Percentiles rank a stretch among this genome's conserved stretches.
phyloP scores from a whole-genome alignment of 2,329 filamentous ascomycete species.

The Alternaria metachromatica region DNA sequence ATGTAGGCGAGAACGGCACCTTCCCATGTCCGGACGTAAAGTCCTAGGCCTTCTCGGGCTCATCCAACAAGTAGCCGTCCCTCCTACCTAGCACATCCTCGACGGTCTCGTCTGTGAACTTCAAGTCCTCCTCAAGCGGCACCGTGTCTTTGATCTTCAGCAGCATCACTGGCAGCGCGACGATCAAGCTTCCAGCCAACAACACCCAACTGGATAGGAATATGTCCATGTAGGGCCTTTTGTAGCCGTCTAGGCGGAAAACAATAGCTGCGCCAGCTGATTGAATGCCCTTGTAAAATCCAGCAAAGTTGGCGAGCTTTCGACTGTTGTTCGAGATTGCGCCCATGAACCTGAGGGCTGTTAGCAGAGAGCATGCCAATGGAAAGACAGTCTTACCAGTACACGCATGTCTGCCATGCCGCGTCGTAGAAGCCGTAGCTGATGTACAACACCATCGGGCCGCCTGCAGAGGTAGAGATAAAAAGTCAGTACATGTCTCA shows the following conservation, averaged over 20 bases:
- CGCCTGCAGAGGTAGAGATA: conserved; percentile 36
- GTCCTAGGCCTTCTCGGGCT: not conserved
- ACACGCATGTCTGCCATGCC: conserved; percentile 84
- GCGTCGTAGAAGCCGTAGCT: conserved; percentile 89
- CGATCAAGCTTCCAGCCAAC: conserved; percentile 70
- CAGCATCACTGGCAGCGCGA: conserved; percentile 79
- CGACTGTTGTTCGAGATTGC: conserved; percentile 87
- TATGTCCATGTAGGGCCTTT: conserved; percentile 67
- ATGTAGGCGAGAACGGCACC: not conserved
- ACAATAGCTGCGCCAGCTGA: conserved; percentile 79
- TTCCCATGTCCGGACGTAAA: not conserved
- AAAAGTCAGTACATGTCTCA: not conserved
- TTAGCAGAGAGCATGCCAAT: conserved; percentile 1
- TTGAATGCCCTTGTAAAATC: conserved; percentile 87
- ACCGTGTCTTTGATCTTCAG: conserved; percentile 78
- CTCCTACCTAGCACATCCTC: conserved; percentile 14
- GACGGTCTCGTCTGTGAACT: conserved; percentile 78
- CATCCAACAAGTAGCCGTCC: not conserved
- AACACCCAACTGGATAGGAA: conserved; percentile 80
- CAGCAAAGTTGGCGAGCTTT: conserved; percentile 86
- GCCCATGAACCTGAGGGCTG: conserved; percentile 75
- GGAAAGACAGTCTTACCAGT: conserved; percentile 66
- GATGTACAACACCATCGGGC: conserved; percentile 84
- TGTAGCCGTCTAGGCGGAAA: conserved; percentile 68
- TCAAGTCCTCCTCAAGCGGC: conserved; percentile 70